Evolutionary conservation across 225 moss, liverwort and hornwort genomes (phyloP).

Genomic region (Marchantia paleacea): DNA sequence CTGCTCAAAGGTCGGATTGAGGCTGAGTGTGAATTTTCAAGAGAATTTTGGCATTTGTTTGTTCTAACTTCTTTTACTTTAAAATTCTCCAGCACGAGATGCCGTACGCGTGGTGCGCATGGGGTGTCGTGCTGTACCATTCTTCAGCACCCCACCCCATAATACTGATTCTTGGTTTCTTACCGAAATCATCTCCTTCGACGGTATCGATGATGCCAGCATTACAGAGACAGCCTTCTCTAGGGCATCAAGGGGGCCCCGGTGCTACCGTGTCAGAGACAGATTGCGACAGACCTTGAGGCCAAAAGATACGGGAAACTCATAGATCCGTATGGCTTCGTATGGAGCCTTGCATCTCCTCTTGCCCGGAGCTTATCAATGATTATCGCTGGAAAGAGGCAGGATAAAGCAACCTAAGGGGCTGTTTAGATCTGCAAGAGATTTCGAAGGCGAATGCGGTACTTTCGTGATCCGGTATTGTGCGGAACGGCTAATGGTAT

Average conservation of each 20-base stretch:
- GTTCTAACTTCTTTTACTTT: neutral
- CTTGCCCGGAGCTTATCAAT: constrained; percentile 3
- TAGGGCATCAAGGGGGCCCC: constrained; percentile 52
- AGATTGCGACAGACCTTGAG: constrained; percentile 61
- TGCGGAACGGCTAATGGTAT: no score
- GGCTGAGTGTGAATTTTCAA: no score
- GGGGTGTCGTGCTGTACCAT: neutral
- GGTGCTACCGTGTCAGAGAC: constrained; percentile 53
- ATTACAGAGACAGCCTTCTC: constrained; percentile 67
- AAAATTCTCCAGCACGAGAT: neutral
- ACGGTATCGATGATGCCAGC: constrained; percentile 46
- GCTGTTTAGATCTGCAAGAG: no score
- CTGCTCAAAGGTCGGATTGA: no score
- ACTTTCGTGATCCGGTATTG: no score
- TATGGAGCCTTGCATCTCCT: constrained; percentile 54
- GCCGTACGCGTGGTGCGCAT: no score
- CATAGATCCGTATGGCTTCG: constrained; percentile 57
- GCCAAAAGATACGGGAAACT: constrained; percentile 59
- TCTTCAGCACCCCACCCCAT: neutral
- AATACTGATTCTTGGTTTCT: neutral
- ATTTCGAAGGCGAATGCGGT: no score
- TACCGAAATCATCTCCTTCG: constrained; percentile 30
- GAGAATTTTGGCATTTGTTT: no score
- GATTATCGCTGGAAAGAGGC: constrained; percentile 16
- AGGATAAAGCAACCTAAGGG: constrained; percentile 29